Conservation (phyloP, 108 stramenopile genomes). For the Discostella stelligeroides region DNA sequence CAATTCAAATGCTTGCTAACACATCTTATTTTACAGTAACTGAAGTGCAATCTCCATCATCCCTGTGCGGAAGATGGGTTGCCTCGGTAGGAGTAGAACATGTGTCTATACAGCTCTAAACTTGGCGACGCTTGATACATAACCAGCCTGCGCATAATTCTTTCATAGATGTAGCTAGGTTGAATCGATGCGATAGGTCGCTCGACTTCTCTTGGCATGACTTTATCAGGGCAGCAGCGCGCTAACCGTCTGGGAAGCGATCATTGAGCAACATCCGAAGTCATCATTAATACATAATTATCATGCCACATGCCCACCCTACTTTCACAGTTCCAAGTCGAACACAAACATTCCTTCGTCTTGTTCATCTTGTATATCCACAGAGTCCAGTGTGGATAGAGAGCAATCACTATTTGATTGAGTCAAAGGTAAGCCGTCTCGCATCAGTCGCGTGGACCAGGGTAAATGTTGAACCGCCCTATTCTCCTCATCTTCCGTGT, state of each 20-base stretch:
- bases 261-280: no score
- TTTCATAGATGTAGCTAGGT: no score
- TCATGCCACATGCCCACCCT: no score
- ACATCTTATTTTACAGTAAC: neutral
- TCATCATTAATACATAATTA: no score
- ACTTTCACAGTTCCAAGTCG: constrained; percentile 18
- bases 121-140: no score
- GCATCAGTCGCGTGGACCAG: neutral
- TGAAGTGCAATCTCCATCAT: neutral
- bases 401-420: constrained; percentile 1
- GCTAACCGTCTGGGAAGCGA: no score
- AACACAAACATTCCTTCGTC: constrained; percentile 11
- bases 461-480: neutral
- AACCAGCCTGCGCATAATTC: no score
- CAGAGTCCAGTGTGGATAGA: neutral
- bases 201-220: no score
- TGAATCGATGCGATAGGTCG: no score
- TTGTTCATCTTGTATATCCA: neutral
- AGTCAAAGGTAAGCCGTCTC: neutral
- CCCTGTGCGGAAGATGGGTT: neutral
- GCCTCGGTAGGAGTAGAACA: neutral
- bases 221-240: no score
- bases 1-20: neutral
- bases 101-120: neutral
- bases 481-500: constrained; percentile 6